Base-by-base conservation (phyloP, 371 early-diverging fungal species). In the Apophysomyces elegans region DNA sequence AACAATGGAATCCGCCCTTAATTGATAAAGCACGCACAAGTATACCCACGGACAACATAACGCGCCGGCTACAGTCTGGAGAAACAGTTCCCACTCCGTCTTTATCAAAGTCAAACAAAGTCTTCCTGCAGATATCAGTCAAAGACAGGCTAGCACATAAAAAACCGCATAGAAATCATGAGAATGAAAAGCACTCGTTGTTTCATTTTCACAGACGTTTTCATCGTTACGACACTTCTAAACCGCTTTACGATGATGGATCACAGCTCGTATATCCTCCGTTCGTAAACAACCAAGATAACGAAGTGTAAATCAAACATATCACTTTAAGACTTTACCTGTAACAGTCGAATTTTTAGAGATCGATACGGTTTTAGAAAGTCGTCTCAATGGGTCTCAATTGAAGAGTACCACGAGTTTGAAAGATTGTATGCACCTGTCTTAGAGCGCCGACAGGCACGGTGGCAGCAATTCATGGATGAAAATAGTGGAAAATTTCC, bases 281-380 rank as follows among this genome's bases (percentile, higher is more conserved):
- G 32, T 56, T 50, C 36, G 50, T 62, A 9, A 56, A 65, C 37
- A 62, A 65, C 5, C 46, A 65, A 5, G 61, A 70, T 35, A 56
- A 65, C 32, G 70, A 70, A 65, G 59, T 61, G 70, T 70, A 65
- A 41, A 65, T 37, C 11, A n/a, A 13, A 37, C 37, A n/a, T 35
- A n/a, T 37, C 44, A 2, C 4, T 41, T 3, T n/a, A 14, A 18
- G n/a, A 9, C 56, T 39, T 44, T 8, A 18, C 18, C 18, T 18
- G 39, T 16, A 45, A 21, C 44, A 18, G 1, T 18, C 43, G 4
- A 35, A 11, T 38, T 35, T 39, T 11, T 59, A 81, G 86, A 14
- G 88, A 88, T 64, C 81, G 81, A 57, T 88, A 88, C 69, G 88
- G 88, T 26, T 88, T 88, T 69, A 75, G 74, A 56, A 83, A 81